Evolutionary conservation across 441 rosid genomes (phyloP).

Genomic region (Isatis lusitanica): DNA sequence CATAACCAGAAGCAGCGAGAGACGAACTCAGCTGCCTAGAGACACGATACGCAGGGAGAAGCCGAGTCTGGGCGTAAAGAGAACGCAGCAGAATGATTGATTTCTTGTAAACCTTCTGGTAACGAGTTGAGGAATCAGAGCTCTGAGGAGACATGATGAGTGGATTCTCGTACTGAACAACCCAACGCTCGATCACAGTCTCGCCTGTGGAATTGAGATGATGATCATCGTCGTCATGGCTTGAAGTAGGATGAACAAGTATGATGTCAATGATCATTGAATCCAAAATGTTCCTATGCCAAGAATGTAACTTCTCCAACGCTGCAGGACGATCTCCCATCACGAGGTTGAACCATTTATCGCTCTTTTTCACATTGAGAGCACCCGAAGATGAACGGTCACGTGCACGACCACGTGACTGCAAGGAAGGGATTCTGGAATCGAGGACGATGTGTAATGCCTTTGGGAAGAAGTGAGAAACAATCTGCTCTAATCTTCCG

Average conservation of each 20-base stretch:
- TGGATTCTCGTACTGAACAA: constrained; percentile 69
- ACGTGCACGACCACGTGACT: constrained; percentile 40
- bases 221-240: constrained; percentile 39
- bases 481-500: constrained; percentile 69
- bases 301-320: constrained; percentile 64
- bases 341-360: constrained; percentile 87
- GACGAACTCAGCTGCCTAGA: constrained; percentile 70
- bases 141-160: constrained; percentile 43
- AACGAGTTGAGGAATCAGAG: constrained; percentile 50
- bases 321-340: constrained; percentile 85
- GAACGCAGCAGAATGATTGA: constrained; percentile 69
- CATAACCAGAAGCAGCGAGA: constrained; percentile 55
- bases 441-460: constrained; percentile 73
- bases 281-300: constrained; percentile 71
- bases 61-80: constrained; percentile 69
- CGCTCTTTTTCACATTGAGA: constrained; percentile 61
- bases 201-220: constrained; percentile 35
- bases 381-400: constrained; percentile 33
- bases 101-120: constrained; percentile 82
- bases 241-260: constrained; percentile 52
- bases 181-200: constrained; percentile 88
- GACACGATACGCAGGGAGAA: constrained; percentile 75
- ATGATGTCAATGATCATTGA: constrained; percentile 82
- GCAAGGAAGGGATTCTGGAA: constrained; percentile 79
- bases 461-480: constrained; percentile 74